A percentile compares a stretch with the other conserved stretches of the same genome.
phyloP scores from a whole-genome alignment of 1,284 basidiomycete species.

The Phylloboletellus chloephorus region DNA sequence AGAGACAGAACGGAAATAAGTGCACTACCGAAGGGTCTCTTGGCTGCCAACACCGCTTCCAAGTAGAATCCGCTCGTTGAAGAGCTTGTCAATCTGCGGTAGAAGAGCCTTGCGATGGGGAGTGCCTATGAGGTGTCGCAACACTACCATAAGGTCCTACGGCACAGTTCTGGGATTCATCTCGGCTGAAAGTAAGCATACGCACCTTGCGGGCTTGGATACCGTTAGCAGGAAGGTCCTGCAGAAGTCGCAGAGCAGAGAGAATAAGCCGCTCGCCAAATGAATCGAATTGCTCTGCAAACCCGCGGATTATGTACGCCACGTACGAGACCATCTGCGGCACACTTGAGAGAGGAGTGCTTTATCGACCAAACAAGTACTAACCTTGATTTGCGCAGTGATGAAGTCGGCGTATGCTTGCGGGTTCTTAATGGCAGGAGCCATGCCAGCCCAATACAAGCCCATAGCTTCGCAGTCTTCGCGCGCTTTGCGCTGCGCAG shows the following conservation, averaged over 20 bases:
- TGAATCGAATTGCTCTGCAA: conserved; percentile 64
- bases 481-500: conserved; percentile 82
- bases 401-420: conserved; percentile 86
- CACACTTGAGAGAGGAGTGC: conserved; percentile 8
- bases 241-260: conserved; percentile 79
- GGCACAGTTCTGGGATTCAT: conserved; percentile 9
- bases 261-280: conserved; percentile 83
- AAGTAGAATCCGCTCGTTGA: conserved; percentile 89
- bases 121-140: conserved; percentile 85
- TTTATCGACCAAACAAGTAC: neutral
- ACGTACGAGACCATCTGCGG: conserved; percentile 85
- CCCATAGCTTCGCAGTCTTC: conserved; percentile 76
- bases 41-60: conserved; percentile 78
- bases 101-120: conserved; percentile 80
- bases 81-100: conserved; percentile 82
- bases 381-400: conserved; percentile 88
- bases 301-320: conserved; percentile 82
- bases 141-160: conserved; percentile 89
- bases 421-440: conserved; percentile 71
- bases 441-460: conserved; percentile 79
- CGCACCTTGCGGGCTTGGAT: conserved; percentile 74
- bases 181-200: neutral
- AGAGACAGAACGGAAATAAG: neutral
- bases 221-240: conserved; percentile 89
- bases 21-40: conserved; percentile 71